Evolutionary conservation across 2,329 filamentous ascomycete species (phyloP).

Genomic region (Tolypocladium album): DNA sequence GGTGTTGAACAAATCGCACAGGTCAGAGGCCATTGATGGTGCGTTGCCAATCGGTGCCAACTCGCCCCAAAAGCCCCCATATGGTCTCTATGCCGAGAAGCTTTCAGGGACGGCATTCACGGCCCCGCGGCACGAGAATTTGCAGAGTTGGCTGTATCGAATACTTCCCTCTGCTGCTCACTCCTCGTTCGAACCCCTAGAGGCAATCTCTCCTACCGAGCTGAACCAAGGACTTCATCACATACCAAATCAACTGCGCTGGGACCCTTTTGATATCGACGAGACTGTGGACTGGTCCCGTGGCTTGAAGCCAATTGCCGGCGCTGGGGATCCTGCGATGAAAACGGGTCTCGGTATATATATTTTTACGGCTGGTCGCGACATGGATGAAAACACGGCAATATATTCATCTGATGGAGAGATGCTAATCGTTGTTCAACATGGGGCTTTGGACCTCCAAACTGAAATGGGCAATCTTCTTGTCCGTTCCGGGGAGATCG

Average conservation of each 20-base stretch:
- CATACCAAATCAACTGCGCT: conserved; percentile 68
- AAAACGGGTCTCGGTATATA: conserved; percentile 77
- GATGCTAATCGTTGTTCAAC: conserved; percentile 64
- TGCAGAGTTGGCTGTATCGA: conserved; percentile 63
- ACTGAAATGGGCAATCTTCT: conserved; percentile 67
- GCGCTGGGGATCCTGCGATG: conserved; percentile 67
- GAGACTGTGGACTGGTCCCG: conserved; percentile 43
- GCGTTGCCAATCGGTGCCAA: conserved; percentile 68
- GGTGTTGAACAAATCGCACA: conserved; percentile 18
- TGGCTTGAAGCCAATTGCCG: conserved; percentile 60
- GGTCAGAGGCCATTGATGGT: conserved; percentile 64
- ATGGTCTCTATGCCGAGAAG: conserved; percentile 75
- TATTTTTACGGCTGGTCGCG: conserved; percentile 67
- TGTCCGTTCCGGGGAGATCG: conserved; percentile 67
- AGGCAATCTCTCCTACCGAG: conserved; percentile 6
- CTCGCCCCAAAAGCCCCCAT: conserved; percentile 69
- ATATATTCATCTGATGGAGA: conserved; percentile 83
- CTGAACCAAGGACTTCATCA: conserved; percentile 13
- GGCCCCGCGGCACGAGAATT: conserved; percentile 52
- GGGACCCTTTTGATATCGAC: conserved; percentile 70
- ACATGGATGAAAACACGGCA: conserved; percentile 63
- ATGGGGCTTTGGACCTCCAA: conserved; percentile 62
- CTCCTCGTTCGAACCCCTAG: conserved; percentile 38
- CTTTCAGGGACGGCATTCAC: conserved; percentile 64
- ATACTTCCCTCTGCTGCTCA: conserved; percentile 55